phyloP scores from a whole-genome alignment of 495 filamentous ascomycete genomes.

The Penicillium goetzii region DNA sequence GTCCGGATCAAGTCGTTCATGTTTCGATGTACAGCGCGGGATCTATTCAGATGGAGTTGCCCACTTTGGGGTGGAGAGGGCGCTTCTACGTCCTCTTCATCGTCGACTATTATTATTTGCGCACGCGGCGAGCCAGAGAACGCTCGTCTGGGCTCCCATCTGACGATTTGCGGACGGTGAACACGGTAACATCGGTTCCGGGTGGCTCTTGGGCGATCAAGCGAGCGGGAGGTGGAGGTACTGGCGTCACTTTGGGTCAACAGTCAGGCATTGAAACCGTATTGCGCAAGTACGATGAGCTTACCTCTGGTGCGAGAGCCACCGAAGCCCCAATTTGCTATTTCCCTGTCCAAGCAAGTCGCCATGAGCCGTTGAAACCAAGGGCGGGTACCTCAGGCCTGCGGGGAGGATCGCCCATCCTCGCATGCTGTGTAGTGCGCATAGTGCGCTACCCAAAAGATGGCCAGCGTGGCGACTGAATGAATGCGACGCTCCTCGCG shows the following conservation, averaged over 20 bases:
- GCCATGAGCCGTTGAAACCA: constrained; percentile 9
- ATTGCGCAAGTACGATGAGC: too few species aligned
- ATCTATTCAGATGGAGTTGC: neutral
- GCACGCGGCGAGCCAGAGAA: constrained; percentile 16
- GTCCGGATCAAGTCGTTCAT: constrained; percentile 15
- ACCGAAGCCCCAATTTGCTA: neutral
- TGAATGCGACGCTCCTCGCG: neutral
- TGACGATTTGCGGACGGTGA: neutral
- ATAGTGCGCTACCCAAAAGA: constrained; percentile 24
- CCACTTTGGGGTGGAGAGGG: neutral
- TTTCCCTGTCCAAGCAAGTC: neutral
- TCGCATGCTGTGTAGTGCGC: constrained; percentile 31
- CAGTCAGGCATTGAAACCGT: neutral
- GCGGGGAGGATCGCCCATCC: constrained; percentile 25
- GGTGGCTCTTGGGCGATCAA: neutral
- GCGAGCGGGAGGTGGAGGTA: neutral
- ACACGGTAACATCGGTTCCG: neutral
- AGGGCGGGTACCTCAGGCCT: constrained; percentile 27
- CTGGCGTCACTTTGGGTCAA: neutral
- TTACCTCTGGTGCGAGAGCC: constrained; percentile 1
- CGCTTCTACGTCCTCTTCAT: constrained; percentile 16
- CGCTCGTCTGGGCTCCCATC: neutral
- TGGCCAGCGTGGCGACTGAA: neutral
- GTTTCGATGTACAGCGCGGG: neutral
- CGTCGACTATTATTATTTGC: constrained; percentile 19